Evolutionary conservation across 768 basidiomycete genomes (phyloP).

Genomic region (Trametes cinnabarina): DNA sequence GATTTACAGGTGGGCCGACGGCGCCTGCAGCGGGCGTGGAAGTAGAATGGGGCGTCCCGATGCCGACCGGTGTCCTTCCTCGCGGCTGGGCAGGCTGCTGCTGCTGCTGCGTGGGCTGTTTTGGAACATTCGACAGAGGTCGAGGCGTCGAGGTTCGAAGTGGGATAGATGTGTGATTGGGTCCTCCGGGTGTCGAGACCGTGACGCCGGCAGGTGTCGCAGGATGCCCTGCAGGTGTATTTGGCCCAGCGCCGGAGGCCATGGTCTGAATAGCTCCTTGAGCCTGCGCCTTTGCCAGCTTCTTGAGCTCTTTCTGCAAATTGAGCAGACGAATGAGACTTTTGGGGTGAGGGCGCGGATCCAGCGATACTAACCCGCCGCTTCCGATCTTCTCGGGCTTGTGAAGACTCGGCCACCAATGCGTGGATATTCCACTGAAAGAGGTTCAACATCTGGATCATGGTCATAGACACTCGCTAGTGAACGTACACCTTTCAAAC

Average conservation of each 20-base stretch:
- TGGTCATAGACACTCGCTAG: slow-evolving; percentile 18
- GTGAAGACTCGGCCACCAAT: slow-evolving; percentile 64
- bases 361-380: slow-evolving; percentile 54
- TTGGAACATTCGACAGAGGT: neutral
- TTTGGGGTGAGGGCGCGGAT: neutral
- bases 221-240: slow-evolving; percentile 11
- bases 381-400: slow-evolving; percentile 76
- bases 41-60: slow-evolving; percentile 24
- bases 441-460: slow-evolving; percentile 1
- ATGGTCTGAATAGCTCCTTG: slow-evolving; percentile 28
- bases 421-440: slow-evolving; percentile 64
- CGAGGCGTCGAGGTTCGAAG: slow-evolving; percentile 24
- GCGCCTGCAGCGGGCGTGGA: slow-evolving; percentile 13
- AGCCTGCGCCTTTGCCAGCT: slow-evolving; percentile 56
- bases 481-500: slow-evolving; percentile 64
- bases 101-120: slow-evolving; percentile 12
- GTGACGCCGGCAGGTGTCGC: slow-evolving; percentile 10
- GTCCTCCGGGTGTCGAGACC: slow-evolving; percentile 9
- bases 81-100: slow-evolving; percentile 25
- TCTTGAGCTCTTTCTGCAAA: slow-evolving; percentile 67
- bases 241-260: slow-evolving; percentile 15
- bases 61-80: slow-evolving; percentile 26
- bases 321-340: neutral
- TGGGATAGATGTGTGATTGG: slow-evolving; percentile 2
- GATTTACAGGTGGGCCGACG: neutral